Percentiles rank a stretch among this genome's conserved stretches.
These are phyloP conservation scores for Selaginella moellendorffii DNA, from an alignment of 75 land plant genomes.

Conservation along the genomic window DNA sequence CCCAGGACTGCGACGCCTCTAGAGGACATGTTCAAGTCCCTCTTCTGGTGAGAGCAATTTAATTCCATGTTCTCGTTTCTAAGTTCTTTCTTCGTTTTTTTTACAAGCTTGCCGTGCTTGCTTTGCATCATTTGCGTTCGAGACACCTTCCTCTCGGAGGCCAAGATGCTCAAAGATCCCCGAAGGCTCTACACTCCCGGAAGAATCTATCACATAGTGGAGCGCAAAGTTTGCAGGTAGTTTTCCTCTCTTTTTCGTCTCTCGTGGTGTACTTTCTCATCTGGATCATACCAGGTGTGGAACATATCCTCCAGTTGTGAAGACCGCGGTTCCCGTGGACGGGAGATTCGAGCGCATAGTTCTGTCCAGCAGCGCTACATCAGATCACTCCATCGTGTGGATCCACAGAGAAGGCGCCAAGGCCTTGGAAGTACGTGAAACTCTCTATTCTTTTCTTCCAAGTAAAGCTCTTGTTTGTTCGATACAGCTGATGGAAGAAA, in stretches of 20 bases:
- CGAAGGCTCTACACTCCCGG: conserved; percentile 4
- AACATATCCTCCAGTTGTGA: neutral
- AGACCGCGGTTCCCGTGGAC: conserved; percentile 6
- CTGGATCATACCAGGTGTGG: neutral
- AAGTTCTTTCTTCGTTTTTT: neutral
- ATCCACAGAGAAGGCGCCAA: neutral
- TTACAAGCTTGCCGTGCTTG: conserved; percentile 2
- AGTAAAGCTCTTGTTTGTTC: neutral
- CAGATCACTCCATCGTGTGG: conserved; percentile 5
- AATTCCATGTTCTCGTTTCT: neutral
- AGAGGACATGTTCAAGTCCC: conserved; percentile 7
- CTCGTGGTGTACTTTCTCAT: too few species aligned
- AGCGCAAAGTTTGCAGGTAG: conserved; percentile 1
- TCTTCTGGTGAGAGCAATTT: conserved; percentile 1
- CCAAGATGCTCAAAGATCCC: conserved; percentile 1
- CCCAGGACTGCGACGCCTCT: conserved; percentile 1
- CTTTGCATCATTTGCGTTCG: neutral
- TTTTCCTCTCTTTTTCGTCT: too few species aligned
- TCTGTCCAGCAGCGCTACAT: conserved; percentile 2
- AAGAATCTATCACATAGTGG: neutral
- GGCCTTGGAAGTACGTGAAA: neutral
- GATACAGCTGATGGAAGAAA: conserved; percentile 55
- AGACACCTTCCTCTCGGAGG: conserved; percentile 3
- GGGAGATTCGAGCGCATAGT: conserved; percentile 4
- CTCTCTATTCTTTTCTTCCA: too few species aligned